Evolutionary conservation across 2,329 filamentous ascomycete genomes (phyloP).

Genomic region (Pleurostoma richardsiae): DNA sequence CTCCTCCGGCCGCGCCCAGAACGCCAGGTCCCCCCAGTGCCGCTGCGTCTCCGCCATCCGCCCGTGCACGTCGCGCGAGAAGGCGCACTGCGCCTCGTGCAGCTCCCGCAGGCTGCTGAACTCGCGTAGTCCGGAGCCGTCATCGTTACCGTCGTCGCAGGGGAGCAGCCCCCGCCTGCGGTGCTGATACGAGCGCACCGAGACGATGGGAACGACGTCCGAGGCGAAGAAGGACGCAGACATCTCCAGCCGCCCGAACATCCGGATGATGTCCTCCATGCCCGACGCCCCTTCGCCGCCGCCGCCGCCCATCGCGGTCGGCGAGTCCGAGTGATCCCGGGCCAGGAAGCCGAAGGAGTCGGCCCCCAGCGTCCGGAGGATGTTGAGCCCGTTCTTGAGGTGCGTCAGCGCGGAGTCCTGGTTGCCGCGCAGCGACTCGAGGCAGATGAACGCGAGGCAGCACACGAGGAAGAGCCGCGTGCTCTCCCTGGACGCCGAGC

Average conservation of each 20-base stretch:
- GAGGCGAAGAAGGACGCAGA: slow-evolving; percentile 15
- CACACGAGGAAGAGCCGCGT: slow-evolving; percentile 18
- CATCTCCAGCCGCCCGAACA: slow-evolving; percentile 16
- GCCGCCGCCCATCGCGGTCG: background rate
- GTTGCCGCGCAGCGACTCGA: slow-evolving; percentile 17
- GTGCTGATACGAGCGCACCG: slow-evolving; percentile 11
- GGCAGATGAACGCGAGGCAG: slow-evolving; percentile 20
- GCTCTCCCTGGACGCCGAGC: slow-evolving; percentile 14
- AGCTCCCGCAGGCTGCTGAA: slow-evolving; percentile 7
- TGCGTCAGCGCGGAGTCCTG: slow-evolving; percentile 16
- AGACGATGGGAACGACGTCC: slow-evolving; percentile 15
- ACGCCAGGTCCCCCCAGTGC: slow-evolving; percentile 1
- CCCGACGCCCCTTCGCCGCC: slow-evolving; percentile 4
- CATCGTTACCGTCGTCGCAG: slow-evolving; percentile 8
- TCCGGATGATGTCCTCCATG: slow-evolving; percentile 16
- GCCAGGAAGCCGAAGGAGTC: slow-evolving; percentile 12
- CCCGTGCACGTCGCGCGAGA: slow-evolving; percentile 14
- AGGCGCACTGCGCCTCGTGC: slow-evolving; percentile 8
- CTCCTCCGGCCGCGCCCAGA: slow-evolving; percentile 14
- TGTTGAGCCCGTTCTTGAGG: slow-evolving; percentile 18
- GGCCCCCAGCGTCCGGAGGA: slow-evolving; percentile 15
- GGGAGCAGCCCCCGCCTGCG: background rate
- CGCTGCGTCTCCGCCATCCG: slow-evolving; percentile 11
- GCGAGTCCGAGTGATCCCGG: slow-evolving; percentile 2
- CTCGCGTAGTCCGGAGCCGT: slow-evolving; percentile 1